Conservation (phyloP, 306 rosid genomes). For the Vigna reflexopilosa region DNA sequence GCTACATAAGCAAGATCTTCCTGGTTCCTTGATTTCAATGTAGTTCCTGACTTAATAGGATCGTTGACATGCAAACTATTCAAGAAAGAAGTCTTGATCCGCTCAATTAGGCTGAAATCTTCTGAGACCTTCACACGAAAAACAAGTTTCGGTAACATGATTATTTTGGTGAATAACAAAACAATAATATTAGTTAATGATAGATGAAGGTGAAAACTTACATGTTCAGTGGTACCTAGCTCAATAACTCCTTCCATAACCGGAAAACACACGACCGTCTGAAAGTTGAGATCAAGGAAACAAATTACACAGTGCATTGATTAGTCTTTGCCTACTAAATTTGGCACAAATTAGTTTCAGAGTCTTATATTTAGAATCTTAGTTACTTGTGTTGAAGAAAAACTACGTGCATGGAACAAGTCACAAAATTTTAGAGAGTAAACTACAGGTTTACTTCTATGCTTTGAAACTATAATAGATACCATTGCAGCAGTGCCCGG, state of each 20-base stretch:
- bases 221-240: constrained; percentile 73
- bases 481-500: neutral
- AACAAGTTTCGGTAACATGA: constrained; percentile 1
- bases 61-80: constrained; percentile 50
- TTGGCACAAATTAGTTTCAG: constrained; percentile 4
- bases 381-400: constrained; percentile 4
- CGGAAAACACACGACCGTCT: constrained; percentile 92
- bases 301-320: constrained; percentile 30
- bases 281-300: constrained; percentile 46
- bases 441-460: neutral
- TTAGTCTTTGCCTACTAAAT: constrained; percentile 35
- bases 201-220: constrained; percentile 37
- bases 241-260: constrained; percentile 80
- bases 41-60: constrained; percentile 42
- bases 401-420: constrained; percentile 11
- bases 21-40: constrained; percentile 45
- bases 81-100: constrained; percentile 60
- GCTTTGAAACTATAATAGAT: constrained; percentile 5
- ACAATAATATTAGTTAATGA: neutral
- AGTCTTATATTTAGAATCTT: constrained; percentile 12
- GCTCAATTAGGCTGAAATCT: constrained; percentile 69
- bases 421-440: neutral
- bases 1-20: constrained; percentile 42
- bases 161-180: constrained; percentile 3
- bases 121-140: constrained; percentile 66